Percentiles rank a stretch among this genome's conserved stretches.
Evolutionary conservation across 192 early-diverging fungal genomes (phyloP).

Genomic region (Mortierella alpina): DNA sequence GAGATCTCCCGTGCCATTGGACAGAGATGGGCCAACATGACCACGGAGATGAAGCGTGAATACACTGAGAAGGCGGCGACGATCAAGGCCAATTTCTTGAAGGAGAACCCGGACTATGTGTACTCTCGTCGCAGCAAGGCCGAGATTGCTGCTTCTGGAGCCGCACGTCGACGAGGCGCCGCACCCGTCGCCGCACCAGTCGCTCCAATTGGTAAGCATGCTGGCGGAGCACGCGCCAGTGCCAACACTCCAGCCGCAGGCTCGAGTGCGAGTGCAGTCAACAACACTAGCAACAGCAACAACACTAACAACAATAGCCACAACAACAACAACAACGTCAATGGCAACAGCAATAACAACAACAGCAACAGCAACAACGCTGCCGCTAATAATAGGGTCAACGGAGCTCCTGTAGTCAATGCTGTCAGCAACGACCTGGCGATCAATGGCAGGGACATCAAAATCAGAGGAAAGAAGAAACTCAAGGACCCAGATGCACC

Average conservation of each 20-base stretch:
- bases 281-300: constrained; percentile 1
- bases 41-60: constrained; percentile 48
- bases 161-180: constrained; percentile 42
- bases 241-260: not conserved
- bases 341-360: constrained; percentile 1
- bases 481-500: constrained; percentile 80
- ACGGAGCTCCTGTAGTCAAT: not conserved
- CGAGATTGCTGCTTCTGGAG: constrained; percentile 62
- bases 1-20: constrained; percentile 69
- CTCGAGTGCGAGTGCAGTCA: not conserved
- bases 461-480: constrained; percentile 71
- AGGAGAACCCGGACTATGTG: constrained; percentile 65
- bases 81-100: constrained; percentile 61
- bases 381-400: not conserved
- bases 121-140: constrained; percentile 71
- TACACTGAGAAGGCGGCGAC: constrained; percentile 60
- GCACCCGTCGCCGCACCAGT: not conserved
- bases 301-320: not conserved
- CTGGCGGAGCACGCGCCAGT: constrained; percentile 29
- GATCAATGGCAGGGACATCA: constrained; percentile 53
- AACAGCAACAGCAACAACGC: not conserved
- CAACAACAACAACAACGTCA: constrained; percentile 3
- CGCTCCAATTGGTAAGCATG: constrained; percentile 6
- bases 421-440: constrained; percentile 9
- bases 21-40: constrained; percentile 62